These are phyloP conservation scores for Holtermannia corniformis DNA, from an alignment of 768 basidiomycete species.

Conservation along the genomic window DNA sequence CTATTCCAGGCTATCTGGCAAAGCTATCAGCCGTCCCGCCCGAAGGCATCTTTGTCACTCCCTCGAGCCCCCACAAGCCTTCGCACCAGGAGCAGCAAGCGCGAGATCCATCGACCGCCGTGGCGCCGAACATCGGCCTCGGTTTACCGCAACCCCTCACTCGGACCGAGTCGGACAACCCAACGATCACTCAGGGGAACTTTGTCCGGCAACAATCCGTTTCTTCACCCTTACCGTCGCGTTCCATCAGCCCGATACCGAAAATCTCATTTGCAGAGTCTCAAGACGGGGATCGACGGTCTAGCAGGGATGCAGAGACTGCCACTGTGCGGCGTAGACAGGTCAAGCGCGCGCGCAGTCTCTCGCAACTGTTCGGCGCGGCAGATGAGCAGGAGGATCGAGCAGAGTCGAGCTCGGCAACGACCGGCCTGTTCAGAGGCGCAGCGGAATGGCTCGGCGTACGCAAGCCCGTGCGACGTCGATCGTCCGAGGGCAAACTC, in stretches of 20 bases:
- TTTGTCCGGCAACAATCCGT: slow-evolving; percentile 25
- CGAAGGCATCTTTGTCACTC: slow-evolving; percentile 30
- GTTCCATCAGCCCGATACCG: slow-evolving; percentile 22
- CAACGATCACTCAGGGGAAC: slow-evolving; percentile 9
- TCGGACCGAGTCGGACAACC: background rate
- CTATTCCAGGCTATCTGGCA: slow-evolving; percentile 8
- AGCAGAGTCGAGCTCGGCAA: background rate
- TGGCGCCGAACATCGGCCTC: slow-evolving; percentile 18
- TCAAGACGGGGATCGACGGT: slow-evolving; percentile 1
- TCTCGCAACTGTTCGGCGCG: slow-evolving; percentile 26
- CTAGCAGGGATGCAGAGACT: background rate
- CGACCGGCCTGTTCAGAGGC: slow-evolving; percentile 13
- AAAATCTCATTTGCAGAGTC: slow-evolving; percentile 27
- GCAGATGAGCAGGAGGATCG: background rate
- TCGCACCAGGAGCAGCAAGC: background rate
- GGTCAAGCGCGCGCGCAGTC: slow-evolving; percentile 21
- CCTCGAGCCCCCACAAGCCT: slow-evolving; percentile 27
- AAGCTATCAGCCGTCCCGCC: slow-evolving; percentile 3
- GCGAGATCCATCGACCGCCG: slow-evolving; percentile 1
- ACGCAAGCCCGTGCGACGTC: slow-evolving; percentile 15
- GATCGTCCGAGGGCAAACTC: slow-evolving; percentile 16
- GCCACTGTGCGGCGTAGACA: slow-evolving; percentile 8
- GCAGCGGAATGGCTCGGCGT: slow-evolving; percentile 32
- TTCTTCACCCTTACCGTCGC: slow-evolving; percentile 28
- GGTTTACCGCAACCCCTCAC: slow-evolving; percentile 19